Evolutionary conservation across 352 stramenopile species (phyloP), one percentile per base, ranked within the genome.

Genomic region (Globisporangium emineosum): DNA sequence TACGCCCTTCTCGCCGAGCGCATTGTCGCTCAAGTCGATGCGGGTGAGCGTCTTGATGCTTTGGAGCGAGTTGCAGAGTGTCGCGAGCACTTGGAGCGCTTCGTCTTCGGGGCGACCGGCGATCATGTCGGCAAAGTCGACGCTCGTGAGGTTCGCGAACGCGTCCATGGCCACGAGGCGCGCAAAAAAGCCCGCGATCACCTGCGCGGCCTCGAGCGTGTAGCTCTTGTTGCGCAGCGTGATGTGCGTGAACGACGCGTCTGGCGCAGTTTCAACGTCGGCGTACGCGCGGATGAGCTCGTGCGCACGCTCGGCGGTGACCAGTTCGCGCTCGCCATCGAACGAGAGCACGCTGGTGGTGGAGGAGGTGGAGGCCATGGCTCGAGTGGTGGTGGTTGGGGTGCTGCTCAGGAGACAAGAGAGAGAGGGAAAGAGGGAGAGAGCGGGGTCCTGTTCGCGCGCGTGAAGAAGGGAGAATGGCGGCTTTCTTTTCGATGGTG

Each of bases 21-120:
- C 96, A 61, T 99, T 99, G 73, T 99, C 93, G 68, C 91, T 98
- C 55, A 98, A 70, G 52, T 96, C 86, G 62, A 96, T 93, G 57
- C 73, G 72, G 57, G 77, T 82, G 66, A 94, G 77, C 62, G 82
- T 89, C 78, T 91, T 90, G 73, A 92, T 71, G 61, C 43, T 56
- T 51, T 75, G 64, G 33, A 96, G 72, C 62, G 88, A 64, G 64
- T 94, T 79, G 64, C 86, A 94, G 23, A 96, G 77, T 67, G 79
- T 91, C 51, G 78, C 62, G 29, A 96, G 80, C 57, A 96, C 86
- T 65, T 93, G 79, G 21, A 94, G 82, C 59, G 85, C 88, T 64
- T 94, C 83, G 56, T 93, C 84, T 59, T 94, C 85, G 1, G 86
- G 83, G 12, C 85, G 81, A 2, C 86, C 86, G 29, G 88, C 88